These are phyloP conservation scores for Fusarium succisae DNA, from an alignment of 2,329 filamentous ascomycete genomes.

Conservation along the genomic window DNA sequence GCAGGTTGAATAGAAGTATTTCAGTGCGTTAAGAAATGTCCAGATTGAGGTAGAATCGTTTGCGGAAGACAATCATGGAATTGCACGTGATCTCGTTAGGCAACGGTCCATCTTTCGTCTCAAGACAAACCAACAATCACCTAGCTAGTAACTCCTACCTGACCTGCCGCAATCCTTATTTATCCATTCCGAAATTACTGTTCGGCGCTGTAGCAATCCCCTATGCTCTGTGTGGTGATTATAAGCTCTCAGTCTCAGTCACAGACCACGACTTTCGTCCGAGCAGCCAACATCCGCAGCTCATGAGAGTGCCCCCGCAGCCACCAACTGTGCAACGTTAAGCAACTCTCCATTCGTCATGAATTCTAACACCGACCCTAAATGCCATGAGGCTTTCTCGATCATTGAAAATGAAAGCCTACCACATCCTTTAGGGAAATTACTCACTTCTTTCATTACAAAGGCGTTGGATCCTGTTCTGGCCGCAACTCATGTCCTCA, in stretches of 20 bases:
- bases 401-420: accelerated
- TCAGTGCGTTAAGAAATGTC: too few relatives aligned
- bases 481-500: neutral
- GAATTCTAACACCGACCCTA: neutral
- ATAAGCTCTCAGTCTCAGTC: neutral
- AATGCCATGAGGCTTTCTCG: neutral
- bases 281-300: neutral
- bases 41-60: neutral
- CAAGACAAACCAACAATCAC: neutral
- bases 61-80: neutral
- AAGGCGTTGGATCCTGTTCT: neutral
- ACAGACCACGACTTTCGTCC: neutral
- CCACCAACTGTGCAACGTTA: accelerated
- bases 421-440: accelerated
- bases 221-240: neutral
- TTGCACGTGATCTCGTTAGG: neutral
- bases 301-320: neutral
- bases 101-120: neutral
- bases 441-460: accelerated
- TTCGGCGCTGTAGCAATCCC: neutral
- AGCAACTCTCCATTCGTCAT: neutral
- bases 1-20: neutral
- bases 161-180: neutral
- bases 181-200: neutral
- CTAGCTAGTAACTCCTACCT: neutral